A percentile compares a stretch with the other conserved stretches of the same genome.
phyloP scores from a whole-genome alignment of 441 rosid genomes.

The Populus hybrid region DNA sequence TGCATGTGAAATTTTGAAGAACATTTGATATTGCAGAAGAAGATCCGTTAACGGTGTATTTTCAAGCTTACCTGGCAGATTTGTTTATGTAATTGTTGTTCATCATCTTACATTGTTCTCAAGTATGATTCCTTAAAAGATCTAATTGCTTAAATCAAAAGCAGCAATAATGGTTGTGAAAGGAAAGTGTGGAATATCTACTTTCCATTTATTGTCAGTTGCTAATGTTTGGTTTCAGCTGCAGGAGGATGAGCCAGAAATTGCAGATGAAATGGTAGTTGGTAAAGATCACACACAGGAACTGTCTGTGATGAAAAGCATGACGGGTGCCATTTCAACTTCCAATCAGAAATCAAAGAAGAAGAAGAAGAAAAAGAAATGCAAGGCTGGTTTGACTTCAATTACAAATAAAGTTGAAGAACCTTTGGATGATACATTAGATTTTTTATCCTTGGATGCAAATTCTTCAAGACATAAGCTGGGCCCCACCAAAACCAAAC shows the following conservation, averaged over 20 bases:
- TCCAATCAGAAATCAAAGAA: conserved; percentile 29
- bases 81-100: background rate
- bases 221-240: conserved; percentile 20
- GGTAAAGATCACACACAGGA: conserved; percentile 24
- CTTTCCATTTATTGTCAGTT: conserved; percentile 8
- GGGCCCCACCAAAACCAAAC: conserved; percentile 25
- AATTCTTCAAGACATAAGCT: conserved; percentile 26
- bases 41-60: background rate
- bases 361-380: conserved; percentile 58
- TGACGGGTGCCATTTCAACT: conserved; percentile 19
- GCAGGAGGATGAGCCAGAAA: conserved; percentile 38
- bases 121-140: background rate
- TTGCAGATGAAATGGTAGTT: conserved; percentile 28
- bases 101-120: background rate
- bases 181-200: background rate
- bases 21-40: background rate
- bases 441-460: conserved; percentile 40
- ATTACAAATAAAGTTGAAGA: conserved; percentile 29
- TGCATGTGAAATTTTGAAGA: background rate
- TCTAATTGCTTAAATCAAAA: background rate
- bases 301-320: conserved; percentile 15
- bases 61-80: background rate
- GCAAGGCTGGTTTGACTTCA: conserved; percentile 41
- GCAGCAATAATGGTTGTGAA: background rate
- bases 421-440: conserved; percentile 43